Evolutionary conservation across 129 eudicot genomes (phyloP).

Genomic region (Erigeron canadensis): DNA sequence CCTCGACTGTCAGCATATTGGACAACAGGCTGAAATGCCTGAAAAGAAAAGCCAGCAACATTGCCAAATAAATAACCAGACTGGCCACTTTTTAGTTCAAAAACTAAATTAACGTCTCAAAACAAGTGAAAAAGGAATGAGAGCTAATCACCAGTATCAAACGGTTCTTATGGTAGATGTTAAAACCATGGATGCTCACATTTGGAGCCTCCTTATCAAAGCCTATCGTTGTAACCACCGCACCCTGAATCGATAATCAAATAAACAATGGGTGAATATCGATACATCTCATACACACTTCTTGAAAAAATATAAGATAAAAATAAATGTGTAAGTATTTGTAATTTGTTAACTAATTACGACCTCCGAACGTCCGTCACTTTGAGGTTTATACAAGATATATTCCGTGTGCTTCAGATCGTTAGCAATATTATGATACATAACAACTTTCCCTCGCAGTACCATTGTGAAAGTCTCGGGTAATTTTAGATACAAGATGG

Average conservation of each 20-base stretch:
- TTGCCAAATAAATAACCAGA: not conserved
- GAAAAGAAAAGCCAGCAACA: not conserved
- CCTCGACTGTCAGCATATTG: slow-evolving; percentile 61
- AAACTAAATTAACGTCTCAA: not conserved
- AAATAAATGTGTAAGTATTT: too few relatives aligned
- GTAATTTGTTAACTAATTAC: not conserved
- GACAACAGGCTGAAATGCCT: slow-evolving; percentile 77
- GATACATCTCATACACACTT: not conserved
- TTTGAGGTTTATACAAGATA: slow-evolving; percentile 80
- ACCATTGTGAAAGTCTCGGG: slow-evolving; percentile 61
- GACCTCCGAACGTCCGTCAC: slow-evolving; percentile 55
- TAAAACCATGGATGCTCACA: slow-evolving; percentile 83
- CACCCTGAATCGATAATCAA: slow-evolving; percentile 45
- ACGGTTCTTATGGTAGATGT: slow-evolving; percentile 91
- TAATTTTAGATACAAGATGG: slow-evolving; percentile 72
- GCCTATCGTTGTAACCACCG: slow-evolving; percentile 78
- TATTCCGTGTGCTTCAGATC: slow-evolving; percentile 81
- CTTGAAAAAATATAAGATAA: too few relatives aligned
- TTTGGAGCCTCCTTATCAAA: slow-evolving; percentile 85
- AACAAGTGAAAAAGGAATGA: slow-evolving; percentile 1
- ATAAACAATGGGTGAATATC: slow-evolving; percentile 12
- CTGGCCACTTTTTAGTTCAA: not conserved
- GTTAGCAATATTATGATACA: slow-evolving; percentile 67
- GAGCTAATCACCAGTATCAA: slow-evolving; percentile 69
- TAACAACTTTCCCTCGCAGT: slow-evolving; percentile 62